Evolutionary conservation across 1,284 basidiomycete species (phyloP).

Genomic region (Peniophora sp.): DNA sequence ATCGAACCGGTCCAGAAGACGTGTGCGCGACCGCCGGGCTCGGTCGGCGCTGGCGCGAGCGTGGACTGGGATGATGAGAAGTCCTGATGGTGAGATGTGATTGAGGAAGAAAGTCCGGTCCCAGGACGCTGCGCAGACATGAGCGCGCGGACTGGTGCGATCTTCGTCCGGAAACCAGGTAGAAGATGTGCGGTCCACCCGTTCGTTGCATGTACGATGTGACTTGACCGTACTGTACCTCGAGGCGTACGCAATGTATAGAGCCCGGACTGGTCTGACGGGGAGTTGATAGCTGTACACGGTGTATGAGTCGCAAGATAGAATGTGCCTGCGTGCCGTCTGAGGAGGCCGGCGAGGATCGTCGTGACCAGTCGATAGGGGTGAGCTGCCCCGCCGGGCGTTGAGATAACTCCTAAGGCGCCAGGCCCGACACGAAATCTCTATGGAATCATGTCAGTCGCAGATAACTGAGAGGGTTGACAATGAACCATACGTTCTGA

Average conservation of each 20-base stretch:
- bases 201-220: slow-evolving; percentile 77
- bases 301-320: slow-evolving; percentile 32
- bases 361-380: slow-evolving; percentile 39
- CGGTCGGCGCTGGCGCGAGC: slow-evolving; percentile 12
- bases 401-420: slow-evolving; percentile 29
- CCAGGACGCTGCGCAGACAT: slow-evolving; percentile 63
- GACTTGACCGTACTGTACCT: slow-evolving; percentile 44
- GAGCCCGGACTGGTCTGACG: slow-evolving; percentile 12
- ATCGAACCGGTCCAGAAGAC: slow-evolving; percentile 44
- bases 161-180: slow-evolving; percentile 30
- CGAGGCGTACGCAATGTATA: slow-evolving; percentile 43
- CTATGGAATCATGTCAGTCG: slow-evolving; percentile 15
- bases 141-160: slow-evolving; percentile 50
- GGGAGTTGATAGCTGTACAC: slow-evolving; percentile 27
- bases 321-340: slow-evolving; percentile 31
- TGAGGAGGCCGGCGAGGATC: slow-evolving; percentile 29
- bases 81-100: background rate
- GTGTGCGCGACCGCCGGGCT: slow-evolving; percentile 39
- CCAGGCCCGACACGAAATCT: slow-evolving; percentile 27
- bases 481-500: slow-evolving; percentile 19
- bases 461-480: background rate
- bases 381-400: slow-evolving; percentile 34
- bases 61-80: no score
- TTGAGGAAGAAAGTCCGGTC: slow-evolving; percentile 15
- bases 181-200: slow-evolving; percentile 67